These are phyloP conservation scores for Fonsecaea pugnacius DNA, from an alignment of 2,329 filamentous ascomycete species.

Conservation along the genomic window DNA sequence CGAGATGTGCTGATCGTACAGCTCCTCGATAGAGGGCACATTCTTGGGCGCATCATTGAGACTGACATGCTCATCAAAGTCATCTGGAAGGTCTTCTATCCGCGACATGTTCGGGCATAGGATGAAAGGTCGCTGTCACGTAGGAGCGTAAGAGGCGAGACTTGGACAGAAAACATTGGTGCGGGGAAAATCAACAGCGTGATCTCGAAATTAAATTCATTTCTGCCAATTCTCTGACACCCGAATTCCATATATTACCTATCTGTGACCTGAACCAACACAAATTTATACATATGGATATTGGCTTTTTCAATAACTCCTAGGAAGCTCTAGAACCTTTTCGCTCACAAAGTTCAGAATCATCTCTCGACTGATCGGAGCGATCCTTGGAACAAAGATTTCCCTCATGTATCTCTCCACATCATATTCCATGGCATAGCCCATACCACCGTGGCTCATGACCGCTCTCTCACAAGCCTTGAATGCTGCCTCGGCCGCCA, in stretches of 20 bases:
- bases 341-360: slow-evolving; percentile 53
- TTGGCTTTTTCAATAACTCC: slow-evolving; percentile 46
- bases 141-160: not conserved
- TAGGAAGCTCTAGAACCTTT: slow-evolving; percentile 50
- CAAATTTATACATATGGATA: not conserved
- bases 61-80: slow-evolving; percentile 54
- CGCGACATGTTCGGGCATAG: slow-evolving; percentile 38
- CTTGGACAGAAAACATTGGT: not conserved
- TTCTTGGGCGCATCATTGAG: slow-evolving; percentile 44
- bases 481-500: slow-evolving; percentile 63
- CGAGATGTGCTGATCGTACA: slow-evolving; percentile 35
- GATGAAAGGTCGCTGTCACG: not conserved
- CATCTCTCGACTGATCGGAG: slow-evolving; percentile 61
- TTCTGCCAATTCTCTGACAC: not conserved
- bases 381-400: slow-evolving; percentile 63
- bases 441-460: slow-evolving; percentile 65
- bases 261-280: not conserved
- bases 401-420: slow-evolving; percentile 66
- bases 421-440: slow-evolving; percentile 66
- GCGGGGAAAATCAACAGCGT: not conserved
- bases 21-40: slow-evolving; percentile 33
- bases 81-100: slow-evolving; percentile 57
- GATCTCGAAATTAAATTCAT: slow-evolving; percentile 13
- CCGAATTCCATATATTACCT: not conserved
- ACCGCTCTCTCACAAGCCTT: slow-evolving; percentile 63